Evolutionary conservation across 2,329 filamentous ascomycete species (phyloP), one percentile per base, ranked within the genome.

Genomic region (Aspergillus sergii): DNA sequence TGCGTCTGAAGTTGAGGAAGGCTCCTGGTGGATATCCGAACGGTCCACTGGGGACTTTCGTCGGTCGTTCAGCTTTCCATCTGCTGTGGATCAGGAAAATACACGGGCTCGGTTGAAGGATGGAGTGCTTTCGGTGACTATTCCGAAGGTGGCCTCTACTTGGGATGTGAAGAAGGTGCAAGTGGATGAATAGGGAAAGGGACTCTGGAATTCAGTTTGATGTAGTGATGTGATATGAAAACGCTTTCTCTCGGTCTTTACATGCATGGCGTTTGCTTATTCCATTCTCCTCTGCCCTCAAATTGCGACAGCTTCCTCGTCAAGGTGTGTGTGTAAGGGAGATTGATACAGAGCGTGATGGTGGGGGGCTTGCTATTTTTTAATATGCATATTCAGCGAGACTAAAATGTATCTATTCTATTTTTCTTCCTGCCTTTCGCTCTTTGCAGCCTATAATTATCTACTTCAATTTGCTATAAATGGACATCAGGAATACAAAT

Each of bases 81-180:
- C 78, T 2, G 78, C 82, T 36, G 83, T 89, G 57, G 82, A 88
- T 66, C 86, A 88, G 71, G 86, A 89, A 36, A 79, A 76, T n/a
- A 86, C 89, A 69, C 86, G 83, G 76, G 87, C 87, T 23, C 84
- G 77, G 59, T 72, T 89, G 74, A 88, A 85, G 79, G 83, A 89
- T 69, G 87, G 87, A 12, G 82, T 89, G 59, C 75, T 89, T 59
- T 83, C 78, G 60, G 81, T 89, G 48, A 70, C 83, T 7, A 82
- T 89, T 9, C 87, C 87, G 2, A 89, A 88, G 79, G 80, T 62
- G 79, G 48, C 28, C 19, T 32, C 48, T 19, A 34, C 80, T 16
- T 78, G 81, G 8, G 75, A 76, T 61, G 71, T 78, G 57, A 83
- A 82, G 75, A 85, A 82, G 77, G 86, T 89, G 26, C 21, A 32